Evolutionary conservation across 345 rosid genomes (phyloP).

Genomic region (Eucalyptus marginata): DNA sequence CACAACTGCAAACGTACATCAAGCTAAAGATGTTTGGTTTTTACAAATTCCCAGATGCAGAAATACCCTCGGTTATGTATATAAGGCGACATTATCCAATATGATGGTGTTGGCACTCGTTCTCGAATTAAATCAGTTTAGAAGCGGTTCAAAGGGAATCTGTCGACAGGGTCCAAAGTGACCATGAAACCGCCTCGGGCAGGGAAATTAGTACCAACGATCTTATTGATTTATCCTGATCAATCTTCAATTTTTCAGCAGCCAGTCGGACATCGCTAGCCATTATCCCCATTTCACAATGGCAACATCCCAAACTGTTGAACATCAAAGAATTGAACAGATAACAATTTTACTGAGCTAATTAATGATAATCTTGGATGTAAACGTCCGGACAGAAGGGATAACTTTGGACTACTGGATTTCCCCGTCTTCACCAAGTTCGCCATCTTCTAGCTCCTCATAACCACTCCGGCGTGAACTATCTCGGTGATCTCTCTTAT

Average conservation of each 20-base stretch:
- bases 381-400: neutral
- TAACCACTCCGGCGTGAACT: conserved; percentile 49
- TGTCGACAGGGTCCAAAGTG: neutral
- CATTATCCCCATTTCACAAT: neutral
- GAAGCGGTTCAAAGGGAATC: neutral
- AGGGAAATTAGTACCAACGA: neutral
- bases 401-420: conserved; percentile 21
- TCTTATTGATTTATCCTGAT: neutral
- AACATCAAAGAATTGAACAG: neutral
- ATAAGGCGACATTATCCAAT: neutral
- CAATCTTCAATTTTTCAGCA: neutral
- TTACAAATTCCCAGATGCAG: neutral
- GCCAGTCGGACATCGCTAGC: neutral
- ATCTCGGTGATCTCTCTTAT: conserved; percentile 49
- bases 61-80: neutral
- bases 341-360: neutral
- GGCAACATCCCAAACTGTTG: neutral
- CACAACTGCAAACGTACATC: neutral
- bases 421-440: conserved; percentile 90
- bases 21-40: neutral
- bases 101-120: neutral
- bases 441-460: conserved; percentile 95
- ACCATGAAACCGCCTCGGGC: neutral
- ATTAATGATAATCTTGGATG: neutral
- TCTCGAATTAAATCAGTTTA: neutral